phyloP scores from a whole-genome alignment of 1,139 yeast species.

The Diutina scorzettiae region DNA sequence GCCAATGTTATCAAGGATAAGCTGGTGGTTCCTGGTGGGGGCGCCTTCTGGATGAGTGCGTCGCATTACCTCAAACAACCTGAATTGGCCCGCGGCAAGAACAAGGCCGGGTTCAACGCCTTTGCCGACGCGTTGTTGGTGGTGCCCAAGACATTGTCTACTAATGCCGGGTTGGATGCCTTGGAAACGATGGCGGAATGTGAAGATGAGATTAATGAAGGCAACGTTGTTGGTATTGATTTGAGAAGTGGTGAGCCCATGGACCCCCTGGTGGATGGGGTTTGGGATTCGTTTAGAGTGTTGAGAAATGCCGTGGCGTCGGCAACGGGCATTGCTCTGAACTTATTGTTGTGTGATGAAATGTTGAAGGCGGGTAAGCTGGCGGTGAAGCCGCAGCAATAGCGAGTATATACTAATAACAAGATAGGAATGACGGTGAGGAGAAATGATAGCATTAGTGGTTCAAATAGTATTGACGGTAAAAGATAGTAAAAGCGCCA shows the following conservation, averaged over 20 bases:
- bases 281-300: slow-evolving; percentile 94
- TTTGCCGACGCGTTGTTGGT: slow-evolving; percentile 85
- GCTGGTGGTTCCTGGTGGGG: slow-evolving; percentile 90
- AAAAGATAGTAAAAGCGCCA: no score
- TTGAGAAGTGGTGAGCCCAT: slow-evolving; percentile 87
- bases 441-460: no score
- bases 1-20: slow-evolving; percentile 83
- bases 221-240: slow-evolving; percentile 82
- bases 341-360: slow-evolving; percentile 88
- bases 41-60: slow-evolving; percentile 85
- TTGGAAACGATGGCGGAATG: slow-evolving; percentile 81
- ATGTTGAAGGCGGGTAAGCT: slow-evolving; percentile 92
- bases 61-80: slow-evolving; percentile 50
- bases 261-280: slow-evolving; percentile 89
- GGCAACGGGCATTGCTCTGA: slow-evolving; percentile 91
- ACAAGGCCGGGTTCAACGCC: slow-evolving; percentile 84
- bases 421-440: no score
- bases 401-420: no score
- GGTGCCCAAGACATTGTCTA: slow-evolving; percentile 84
- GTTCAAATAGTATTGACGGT: no score
- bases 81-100: slow-evolving; percentile 66
- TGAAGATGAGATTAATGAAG: slow-evolving; percentile 81
- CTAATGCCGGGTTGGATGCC: slow-evolving; percentile 90
- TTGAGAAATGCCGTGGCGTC: slow-evolving; percentile 85
- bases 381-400: slow-evolving; percentile 50